phyloP scores from a whole-genome alignment of 192 early-diverging fungal species.

The Entomortierella beljakovae region DNA sequence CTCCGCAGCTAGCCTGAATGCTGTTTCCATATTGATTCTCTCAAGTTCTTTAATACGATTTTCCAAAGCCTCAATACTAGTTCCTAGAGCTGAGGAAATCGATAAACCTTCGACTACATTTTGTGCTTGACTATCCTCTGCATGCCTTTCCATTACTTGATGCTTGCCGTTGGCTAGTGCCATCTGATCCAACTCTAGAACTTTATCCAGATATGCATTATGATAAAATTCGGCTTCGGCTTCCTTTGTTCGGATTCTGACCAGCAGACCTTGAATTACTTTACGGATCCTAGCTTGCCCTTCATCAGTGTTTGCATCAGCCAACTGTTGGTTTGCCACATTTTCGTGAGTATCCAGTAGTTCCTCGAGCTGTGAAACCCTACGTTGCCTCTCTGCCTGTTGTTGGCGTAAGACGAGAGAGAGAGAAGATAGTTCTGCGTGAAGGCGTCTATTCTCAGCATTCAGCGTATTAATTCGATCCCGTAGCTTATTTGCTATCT shows the following conservation, averaged over 20 bases:
- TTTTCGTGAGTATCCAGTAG: slow-evolving; percentile 47
- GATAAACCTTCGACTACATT: slow-evolving; percentile 8
- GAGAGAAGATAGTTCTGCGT: slow-evolving; percentile 26
- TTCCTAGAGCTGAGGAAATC: not conserved
- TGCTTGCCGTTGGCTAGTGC: slow-evolving; percentile 39
- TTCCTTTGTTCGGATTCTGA: slow-evolving; percentile 49
- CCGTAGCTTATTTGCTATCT: slow-evolving; percentile 38
- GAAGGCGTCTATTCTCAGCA: slow-evolving; percentile 46
- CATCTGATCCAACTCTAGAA: slow-evolving; percentile 47
- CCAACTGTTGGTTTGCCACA: slow-evolving; percentile 14
- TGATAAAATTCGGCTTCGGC: slow-evolving; percentile 53
- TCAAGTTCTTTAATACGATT: slow-evolving; percentile 40
- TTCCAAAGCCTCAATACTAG: slow-evolving; percentile 30
- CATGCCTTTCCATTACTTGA: slow-evolving; percentile 1
- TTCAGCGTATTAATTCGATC: slow-evolving; percentile 45
- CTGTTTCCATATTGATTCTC: slow-evolving; percentile 34
- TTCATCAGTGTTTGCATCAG: slow-evolving; percentile 41
- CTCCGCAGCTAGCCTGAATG: slow-evolving; percentile 46
- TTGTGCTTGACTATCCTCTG: slow-evolving; percentile 14
- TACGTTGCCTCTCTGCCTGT: slow-evolving; percentile 40
- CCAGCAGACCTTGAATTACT: slow-evolving; percentile 48
- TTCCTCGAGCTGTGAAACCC: slow-evolving; percentile 39
- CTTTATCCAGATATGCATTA: slow-evolving; percentile 52
- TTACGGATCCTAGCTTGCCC: slow-evolving; percentile 45
- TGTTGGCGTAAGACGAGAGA: slow-evolving; percentile 33